Percentiles rank a stretch among this genome's conserved stretches.
Evolutionary conservation across 495 filamentous ascomycete species (phyloP).

Genomic region (Penicillium daleae): DNA sequence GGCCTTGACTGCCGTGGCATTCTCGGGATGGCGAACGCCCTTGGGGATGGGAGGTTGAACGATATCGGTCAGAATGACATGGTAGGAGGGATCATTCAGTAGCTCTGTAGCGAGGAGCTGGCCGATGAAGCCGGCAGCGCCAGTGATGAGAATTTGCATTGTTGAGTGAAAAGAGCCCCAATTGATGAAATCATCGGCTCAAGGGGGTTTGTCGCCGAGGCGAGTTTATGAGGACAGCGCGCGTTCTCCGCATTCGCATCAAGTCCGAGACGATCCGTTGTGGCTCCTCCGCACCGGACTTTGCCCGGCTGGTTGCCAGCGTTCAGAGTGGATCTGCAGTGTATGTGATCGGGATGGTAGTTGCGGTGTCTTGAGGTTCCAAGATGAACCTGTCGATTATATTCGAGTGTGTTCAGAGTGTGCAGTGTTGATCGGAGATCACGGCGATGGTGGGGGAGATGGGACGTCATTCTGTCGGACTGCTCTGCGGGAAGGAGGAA

Average conservation of each 20-base stretch:
- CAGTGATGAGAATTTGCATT: constrained; percentile 70
- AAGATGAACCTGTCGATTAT: neutral
- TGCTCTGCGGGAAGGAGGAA: neutral
- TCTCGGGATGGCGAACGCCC: constrained; percentile 54
- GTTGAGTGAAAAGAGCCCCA: constrained; percentile 3
- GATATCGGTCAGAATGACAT: constrained; percentile 64
- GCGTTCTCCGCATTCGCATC: constrained; percentile 46
- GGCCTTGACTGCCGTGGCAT: constrained; percentile 55
- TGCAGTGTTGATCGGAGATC: neutral
- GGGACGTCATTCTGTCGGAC: constrained; percentile 1
- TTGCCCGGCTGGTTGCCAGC: constrained; percentile 28
- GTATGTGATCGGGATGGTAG: neutral
- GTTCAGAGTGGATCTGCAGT: constrained; percentile 18
- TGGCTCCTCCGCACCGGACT: constrained; percentile 42
- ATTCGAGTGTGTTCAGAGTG: neutral
- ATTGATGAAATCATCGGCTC: neutral
- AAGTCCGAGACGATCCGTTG: constrained; percentile 40
- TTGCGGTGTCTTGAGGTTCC: neutral
- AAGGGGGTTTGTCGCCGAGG: constrained; percentile 1
- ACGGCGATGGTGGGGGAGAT: neutral
- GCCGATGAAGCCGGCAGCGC: constrained; percentile 70
- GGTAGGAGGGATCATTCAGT: constrained; percentile 57
- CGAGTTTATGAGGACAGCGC: constrained; percentile 25
- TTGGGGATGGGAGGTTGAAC: constrained; percentile 57
- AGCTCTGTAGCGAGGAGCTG: constrained; percentile 64